phyloP scores from a whole-genome alignment of 2,329 filamentous ascomycete genomes.

The Cytospora schulzeri region DNA sequence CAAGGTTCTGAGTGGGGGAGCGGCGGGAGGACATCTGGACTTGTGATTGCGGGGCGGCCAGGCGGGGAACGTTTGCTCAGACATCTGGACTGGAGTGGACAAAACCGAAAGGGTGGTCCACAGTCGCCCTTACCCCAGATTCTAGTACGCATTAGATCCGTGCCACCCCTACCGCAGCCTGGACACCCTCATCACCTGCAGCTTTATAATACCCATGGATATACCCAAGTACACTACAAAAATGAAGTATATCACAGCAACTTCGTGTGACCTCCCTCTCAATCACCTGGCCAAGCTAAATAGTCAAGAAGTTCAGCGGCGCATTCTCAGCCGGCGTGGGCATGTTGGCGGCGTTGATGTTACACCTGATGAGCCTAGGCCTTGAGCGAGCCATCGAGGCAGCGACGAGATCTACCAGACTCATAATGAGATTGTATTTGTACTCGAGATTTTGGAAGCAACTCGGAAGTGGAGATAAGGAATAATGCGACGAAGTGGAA shows the following conservation, averaged over 20 bases:
- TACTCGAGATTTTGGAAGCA: no score
- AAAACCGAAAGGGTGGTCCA: neutral
- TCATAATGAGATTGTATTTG: no score
- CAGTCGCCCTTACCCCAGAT: slow-evolving; percentile 1
- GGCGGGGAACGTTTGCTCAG: neutral
- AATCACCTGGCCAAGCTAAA: no score
- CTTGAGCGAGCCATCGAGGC: no score
- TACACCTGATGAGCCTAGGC: no score
- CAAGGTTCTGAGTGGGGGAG: neutral
- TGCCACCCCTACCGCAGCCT: neutral
- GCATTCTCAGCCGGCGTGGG: neutral
- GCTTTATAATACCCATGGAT: neutral
- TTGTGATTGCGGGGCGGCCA: neutral
- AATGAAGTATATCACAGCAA: neutral
- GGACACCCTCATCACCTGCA: neutral
- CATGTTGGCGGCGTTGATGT: no score
- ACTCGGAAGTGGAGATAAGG: no score
- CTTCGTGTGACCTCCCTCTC: no score
- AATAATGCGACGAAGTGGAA: no score
- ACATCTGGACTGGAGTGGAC: neutral
- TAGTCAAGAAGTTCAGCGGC: no score
- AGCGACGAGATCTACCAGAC: no score
- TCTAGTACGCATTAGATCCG: neutral
- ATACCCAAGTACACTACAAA: neutral
- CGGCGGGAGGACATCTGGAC: neutral